Evolutionary conservation across 495 filamentous ascomycete genomes (phyloP).

Genomic region (Neurospora sublineolata): DNA sequence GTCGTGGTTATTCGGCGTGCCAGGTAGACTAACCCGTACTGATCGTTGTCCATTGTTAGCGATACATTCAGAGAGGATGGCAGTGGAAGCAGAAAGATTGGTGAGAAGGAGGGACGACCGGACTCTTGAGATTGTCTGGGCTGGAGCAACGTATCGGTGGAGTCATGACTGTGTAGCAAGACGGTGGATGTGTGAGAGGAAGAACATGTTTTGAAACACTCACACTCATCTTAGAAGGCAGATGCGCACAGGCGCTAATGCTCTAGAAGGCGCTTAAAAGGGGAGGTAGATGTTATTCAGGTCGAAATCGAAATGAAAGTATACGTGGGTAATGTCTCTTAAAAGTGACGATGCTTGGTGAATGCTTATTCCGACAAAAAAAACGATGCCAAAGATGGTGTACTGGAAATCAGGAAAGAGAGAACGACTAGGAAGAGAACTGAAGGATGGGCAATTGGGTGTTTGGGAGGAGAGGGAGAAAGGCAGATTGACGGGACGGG

Average conservation of each 20-base stretch:
- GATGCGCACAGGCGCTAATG: constrained; percentile 4
- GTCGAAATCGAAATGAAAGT: not conserved
- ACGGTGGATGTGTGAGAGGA: not conserved
- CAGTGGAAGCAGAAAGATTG: not conserved
- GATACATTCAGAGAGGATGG: not conserved
- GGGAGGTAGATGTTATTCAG: not conserved
- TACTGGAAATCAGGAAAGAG: not conserved
- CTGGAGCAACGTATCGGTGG: constrained; percentile 1
- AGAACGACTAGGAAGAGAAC: not conserved
- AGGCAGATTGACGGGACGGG: not conserved
- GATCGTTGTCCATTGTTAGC: constrained; percentile 17
- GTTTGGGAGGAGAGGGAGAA: not conserved
- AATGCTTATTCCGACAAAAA: not conserved
- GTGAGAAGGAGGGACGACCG: not conserved
- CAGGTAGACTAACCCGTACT: constrained; percentile 18
- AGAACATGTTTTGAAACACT: constrained; percentile 19
- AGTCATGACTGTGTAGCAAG: constrained; percentile 2
- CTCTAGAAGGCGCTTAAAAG: not conserved
- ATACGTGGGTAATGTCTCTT: not conserved
- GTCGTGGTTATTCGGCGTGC: not conserved
- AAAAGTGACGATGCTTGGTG: not conserved
- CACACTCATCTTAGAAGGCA: constrained; percentile 32
- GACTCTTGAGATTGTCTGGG: not conserved
- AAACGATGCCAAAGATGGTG: not conserved
- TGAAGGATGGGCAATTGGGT: not conserved